Percentiles rank a stretch among this genome's conserved stretches.
Evolutionary conservation across 805 yeast genomes (phyloP).

Genomic region (Saccharomyces kudriavzevii): DNA sequence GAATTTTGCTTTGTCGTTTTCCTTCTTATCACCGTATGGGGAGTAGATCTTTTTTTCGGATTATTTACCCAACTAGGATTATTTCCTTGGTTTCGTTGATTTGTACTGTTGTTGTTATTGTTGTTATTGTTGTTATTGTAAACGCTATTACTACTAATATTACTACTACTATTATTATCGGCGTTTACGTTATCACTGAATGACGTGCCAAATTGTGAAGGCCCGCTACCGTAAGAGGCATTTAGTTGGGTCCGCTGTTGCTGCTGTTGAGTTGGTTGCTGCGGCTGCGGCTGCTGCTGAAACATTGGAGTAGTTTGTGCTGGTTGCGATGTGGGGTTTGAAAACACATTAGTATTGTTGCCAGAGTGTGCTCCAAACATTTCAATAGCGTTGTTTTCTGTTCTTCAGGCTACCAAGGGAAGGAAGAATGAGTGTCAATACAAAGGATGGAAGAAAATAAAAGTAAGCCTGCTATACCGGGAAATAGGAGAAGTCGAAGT

Average conservation of each 20-base stretch:
- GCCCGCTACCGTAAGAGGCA: background rate
- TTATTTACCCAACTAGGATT: slow-evolving; percentile 35
- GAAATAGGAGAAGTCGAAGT: background rate
- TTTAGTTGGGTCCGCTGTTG: background rate
- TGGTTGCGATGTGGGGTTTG: background rate
- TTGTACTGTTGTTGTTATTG: background rate
- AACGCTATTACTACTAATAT: background rate
- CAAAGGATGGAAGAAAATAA: background rate
- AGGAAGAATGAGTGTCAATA: background rate
- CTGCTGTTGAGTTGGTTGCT: background rate
- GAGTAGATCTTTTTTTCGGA: slow-evolving; percentile 39
- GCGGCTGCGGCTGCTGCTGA: background rate
- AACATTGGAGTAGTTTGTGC: background rate
- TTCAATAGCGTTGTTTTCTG: background rate
- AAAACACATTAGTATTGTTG: background rate
- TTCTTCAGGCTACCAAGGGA: background rate
- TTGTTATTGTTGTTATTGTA: background rate
- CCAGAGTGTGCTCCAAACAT: slow-evolving; percentile 1
- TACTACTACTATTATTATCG: background rate
- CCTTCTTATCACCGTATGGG: slow-evolving; percentile 41
- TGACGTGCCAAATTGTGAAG: background rate
- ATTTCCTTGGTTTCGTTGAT: slow-evolving; percentile 6
- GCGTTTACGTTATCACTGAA: background rate
- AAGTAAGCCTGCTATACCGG: background rate
- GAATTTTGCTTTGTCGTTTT: background rate